These are phyloP conservation scores for Davidsoniella neocaledoniae DNA, from an alignment of 2,329 filamentous ascomycete genomes.

Conservation along the genomic window DNA sequence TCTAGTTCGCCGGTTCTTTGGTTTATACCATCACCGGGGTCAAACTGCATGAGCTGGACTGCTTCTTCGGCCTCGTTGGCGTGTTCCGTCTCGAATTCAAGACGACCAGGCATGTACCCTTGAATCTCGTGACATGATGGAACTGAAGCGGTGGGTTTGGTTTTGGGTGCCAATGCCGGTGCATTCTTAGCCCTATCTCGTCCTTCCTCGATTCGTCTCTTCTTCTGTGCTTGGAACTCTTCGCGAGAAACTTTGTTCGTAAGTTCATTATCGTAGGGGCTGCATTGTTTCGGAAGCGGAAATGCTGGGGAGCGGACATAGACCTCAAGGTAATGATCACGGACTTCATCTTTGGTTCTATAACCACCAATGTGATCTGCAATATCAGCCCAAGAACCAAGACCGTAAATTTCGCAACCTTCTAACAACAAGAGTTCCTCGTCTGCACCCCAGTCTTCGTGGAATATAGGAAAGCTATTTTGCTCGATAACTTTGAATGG, in stretches of 20 bases:
- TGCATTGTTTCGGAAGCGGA: constrained; percentile 72
- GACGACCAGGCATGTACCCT: constrained; percentile 91
- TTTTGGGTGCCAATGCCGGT: constrained; percentile 70
- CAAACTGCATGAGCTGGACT: constrained; percentile 96
- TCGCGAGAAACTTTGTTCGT: constrained; percentile 72
- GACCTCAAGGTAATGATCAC: constrained; percentile 79
- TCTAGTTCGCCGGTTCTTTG: constrained; percentile 70
- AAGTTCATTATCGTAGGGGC: constrained; percentile 62
- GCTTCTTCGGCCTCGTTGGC: constrained; percentile 97
- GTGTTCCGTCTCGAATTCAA: constrained; percentile 96
- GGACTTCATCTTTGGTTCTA: constrained; percentile 84
- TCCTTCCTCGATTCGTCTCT: constrained; percentile 78
- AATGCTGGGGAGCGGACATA: constrained; percentile 75
- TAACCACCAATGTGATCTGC: constrained; percentile 96
- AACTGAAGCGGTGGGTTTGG: constrained; percentile 88
- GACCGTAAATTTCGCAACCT: constrained; percentile 86
- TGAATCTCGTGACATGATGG: constrained; percentile 96
- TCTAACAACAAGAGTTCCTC: constrained; percentile 89
- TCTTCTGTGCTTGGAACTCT: constrained; percentile 85
- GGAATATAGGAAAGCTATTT: constrained; percentile 94
- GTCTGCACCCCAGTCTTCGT: constrained; percentile 89
- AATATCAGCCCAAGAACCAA: constrained; percentile 95
- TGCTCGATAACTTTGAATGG: constrained; percentile 91
- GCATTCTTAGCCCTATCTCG: constrained; percentile 77
- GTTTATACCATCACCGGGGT: constrained; percentile 86